phyloP scores from a whole-genome alignment of 108 stramenopile genomes.

The Skeletonema costatum region DNA sequence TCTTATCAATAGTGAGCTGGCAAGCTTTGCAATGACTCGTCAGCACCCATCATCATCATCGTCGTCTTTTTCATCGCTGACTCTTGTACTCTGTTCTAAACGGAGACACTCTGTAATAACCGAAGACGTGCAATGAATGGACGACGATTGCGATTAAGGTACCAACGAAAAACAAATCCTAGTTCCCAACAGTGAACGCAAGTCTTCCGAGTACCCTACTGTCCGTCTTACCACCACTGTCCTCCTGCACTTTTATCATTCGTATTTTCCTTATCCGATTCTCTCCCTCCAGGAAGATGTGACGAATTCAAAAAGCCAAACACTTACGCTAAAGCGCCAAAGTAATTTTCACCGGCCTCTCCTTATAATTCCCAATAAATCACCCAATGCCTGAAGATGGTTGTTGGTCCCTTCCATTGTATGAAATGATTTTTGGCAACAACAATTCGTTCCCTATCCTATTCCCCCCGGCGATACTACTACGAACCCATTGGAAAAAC shows the following conservation, averaged over 20 bases:
- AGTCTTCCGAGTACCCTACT: constrained; percentile 10
- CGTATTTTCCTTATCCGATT: constrained; percentile 11
- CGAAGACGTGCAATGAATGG: constrained; percentile 54
- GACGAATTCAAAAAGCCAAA: not conserved
- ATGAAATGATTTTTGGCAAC: constrained; percentile 52
- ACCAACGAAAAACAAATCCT: constrained; percentile 33
- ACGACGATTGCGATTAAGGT: constrained; percentile 24
- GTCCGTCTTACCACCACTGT: not conserved
- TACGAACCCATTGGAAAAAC: not conserved
- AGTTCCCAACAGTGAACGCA: constrained; percentile 56
- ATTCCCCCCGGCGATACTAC: not conserved
- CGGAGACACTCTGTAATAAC: constrained; percentile 59
- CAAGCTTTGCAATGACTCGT: not conserved
- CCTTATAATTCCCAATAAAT: constrained; percentile 40
- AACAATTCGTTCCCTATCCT: not conserved
- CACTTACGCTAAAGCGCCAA: constrained; percentile 46
- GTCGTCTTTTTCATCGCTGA: not conserved
- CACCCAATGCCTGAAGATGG: constrained; percentile 51
- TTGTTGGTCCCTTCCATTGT: constrained; percentile 40
- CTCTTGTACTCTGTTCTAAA: constrained; percentile 39
- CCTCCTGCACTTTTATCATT: not conserved
- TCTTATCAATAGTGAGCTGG: constrained; percentile 2
- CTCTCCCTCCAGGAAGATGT: not conserved
- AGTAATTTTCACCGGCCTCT: constrained; percentile 53
- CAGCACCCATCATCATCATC: not conserved